These are phyloP conservation scores for Schizochytrium sp. DNA, from an alignment of 108 stramenopile species.

Conservation along the genomic window DNA sequence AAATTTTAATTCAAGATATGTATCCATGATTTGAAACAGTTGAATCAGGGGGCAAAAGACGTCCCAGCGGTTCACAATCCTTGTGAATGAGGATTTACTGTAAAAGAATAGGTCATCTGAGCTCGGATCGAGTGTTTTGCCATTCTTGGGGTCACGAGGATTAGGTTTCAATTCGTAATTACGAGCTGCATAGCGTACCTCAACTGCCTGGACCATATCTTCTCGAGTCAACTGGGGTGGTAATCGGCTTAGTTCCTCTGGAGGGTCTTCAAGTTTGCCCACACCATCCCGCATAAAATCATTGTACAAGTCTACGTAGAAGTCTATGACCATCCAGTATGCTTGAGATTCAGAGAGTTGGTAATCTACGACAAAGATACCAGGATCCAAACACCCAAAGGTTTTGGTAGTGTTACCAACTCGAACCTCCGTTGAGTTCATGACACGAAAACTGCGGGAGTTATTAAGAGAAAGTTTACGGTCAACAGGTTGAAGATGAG, in stretches of 20 bases:
- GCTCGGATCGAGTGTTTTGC: background rate
- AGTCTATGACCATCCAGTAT: constrained; percentile 18
- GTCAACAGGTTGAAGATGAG: background rate
- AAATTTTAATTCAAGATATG: background rate
- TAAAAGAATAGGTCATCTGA: background rate
- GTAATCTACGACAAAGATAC: background rate
- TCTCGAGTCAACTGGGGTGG: background rate
- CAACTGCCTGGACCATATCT: background rate
- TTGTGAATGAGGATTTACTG: background rate
- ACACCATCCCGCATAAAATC: background rate
- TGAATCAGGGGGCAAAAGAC: background rate
- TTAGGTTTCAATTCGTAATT: background rate
- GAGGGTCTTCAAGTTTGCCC: background rate
- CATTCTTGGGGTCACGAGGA: background rate
- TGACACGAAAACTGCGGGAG: background rate
- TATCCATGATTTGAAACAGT: background rate
- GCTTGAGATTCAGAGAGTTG: background rate
- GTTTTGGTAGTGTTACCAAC: background rate
- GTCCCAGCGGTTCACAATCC: constrained; percentile 1
- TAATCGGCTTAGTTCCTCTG: background rate
- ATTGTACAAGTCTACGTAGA: constrained; percentile 3
- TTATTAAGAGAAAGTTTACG: background rate
- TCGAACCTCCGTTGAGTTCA: background rate
- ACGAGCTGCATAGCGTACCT: background rate
- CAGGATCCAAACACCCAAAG: background rate